Evolutionary conservation across 106 monocot genomes (phyloP).

Genomic region (Dendrobium chrysotoxum): DNA sequence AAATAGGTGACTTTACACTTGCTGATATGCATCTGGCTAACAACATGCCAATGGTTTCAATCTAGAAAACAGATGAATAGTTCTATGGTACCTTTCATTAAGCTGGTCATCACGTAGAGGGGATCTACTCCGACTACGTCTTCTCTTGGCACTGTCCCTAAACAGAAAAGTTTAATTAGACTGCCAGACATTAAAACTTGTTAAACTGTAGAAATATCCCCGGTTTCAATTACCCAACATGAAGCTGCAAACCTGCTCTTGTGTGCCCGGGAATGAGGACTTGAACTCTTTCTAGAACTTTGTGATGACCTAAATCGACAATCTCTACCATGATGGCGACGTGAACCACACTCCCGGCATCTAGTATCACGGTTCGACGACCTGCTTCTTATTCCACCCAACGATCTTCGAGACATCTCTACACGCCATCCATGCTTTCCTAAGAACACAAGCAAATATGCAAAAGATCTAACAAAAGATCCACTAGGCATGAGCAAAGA

Average conservation of each 20-base stretch:
- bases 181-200: neutral
- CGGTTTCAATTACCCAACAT: neutral
- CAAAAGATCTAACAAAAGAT: neutral
- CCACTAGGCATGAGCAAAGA: neutral
- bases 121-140: slow-evolving; percentile 5
- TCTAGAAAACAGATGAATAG: neutral
- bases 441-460: neutral
- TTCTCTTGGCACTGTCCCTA: neutral
- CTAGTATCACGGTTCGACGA: neutral
- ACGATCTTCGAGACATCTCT: slow-evolving; percentile 1
- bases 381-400: neutral
- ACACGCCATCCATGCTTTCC: slow-evolving; percentile 10
- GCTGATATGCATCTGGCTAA: neutral
- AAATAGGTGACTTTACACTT: neutral
- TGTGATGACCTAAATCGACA: neutral
- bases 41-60: neutral
- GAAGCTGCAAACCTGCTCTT: slow-evolving; percentile 3
- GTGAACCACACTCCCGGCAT: slow-evolving; percentile 3
- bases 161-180: neutral
- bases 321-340: neutral
- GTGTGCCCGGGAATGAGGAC: neutral
- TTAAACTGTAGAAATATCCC: neutral
- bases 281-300: slow-evolving; percentile 5
- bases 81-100: slow-evolving; percentile 8
- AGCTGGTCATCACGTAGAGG: neutral